Evolutionary conservation across 306 rosid genomes (phyloP).

Genomic region (Canavalia ensiformis): DNA sequence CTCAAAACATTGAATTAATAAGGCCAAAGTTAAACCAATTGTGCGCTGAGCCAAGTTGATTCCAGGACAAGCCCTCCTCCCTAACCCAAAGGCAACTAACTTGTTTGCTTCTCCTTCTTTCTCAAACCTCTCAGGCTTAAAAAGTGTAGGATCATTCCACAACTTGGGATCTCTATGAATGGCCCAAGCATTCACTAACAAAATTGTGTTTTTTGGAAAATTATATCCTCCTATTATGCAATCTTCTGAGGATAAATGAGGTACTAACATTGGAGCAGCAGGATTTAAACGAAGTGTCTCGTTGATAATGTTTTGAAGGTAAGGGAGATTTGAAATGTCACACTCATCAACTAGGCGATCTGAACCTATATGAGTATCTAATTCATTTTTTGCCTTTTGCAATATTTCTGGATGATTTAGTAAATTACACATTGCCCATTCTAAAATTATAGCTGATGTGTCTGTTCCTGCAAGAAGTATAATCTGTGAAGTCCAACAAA

Average conservation of each 20-base stretch:
- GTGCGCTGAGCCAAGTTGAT: not conserved
- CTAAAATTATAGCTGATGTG: not conserved
- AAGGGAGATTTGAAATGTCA: not conserved
- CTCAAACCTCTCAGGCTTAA: conserved; percentile 22
- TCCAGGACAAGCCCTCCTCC: conserved; percentile 3
- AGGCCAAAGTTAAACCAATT: not conserved
- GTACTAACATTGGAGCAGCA: not conserved
- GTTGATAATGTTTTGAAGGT: not conserved
- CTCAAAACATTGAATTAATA: conserved; percentile 18
- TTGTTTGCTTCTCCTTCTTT: not conserved
- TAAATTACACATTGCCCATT: conserved; percentile 21
- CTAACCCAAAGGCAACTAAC: conserved; percentile 7
- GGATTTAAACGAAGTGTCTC: conserved; percentile 10
- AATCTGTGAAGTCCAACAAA: not conserved
- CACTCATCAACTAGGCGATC: not conserved
- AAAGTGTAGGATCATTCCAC: not conserved
- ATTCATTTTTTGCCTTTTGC: too few species aligned
- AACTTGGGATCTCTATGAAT: conserved; percentile 2
- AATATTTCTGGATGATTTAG: conserved; percentile 1
- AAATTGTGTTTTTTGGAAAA: not conserved
- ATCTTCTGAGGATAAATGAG: not conserved
- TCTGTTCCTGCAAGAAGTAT: conserved; percentile 12
- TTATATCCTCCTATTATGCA: not conserved
- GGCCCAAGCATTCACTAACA: not conserved
- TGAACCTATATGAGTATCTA: not conserved